A percentile compares a stretch with the other conserved stretches of the same genome.
These are phyloP conservation scores for Myriosclerotinia scirpicola DNA, from an alignment of 2,329 filamentous ascomycete genomes.

Conservation along the genomic window DNA sequence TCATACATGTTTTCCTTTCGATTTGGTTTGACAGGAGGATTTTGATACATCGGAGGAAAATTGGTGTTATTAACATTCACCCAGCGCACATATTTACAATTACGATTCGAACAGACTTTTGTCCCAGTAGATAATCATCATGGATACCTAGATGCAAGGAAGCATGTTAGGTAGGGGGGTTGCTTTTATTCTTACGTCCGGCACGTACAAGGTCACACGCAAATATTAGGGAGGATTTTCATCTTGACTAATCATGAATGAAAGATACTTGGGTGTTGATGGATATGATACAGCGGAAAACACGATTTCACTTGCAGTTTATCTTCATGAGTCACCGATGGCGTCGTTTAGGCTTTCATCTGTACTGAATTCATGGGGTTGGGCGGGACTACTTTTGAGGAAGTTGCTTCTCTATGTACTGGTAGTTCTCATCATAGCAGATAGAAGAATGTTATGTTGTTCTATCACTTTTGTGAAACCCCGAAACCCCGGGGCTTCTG, in stretches of 20 bases:
- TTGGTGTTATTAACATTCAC: neutral
- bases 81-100: neutral
- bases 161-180: neutral
- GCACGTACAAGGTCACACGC: neutral
- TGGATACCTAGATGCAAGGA: neutral
- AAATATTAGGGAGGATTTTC: neutral
- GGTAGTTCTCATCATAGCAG: neutral
- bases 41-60: neutral
- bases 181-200: neutral
- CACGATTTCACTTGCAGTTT: neutral
- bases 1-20: neutral
- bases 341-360: conserved; percentile 1
- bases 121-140: neutral
- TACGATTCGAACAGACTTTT: neutral
- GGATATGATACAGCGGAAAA: conserved; percentile 6
- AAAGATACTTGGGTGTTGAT: neutral
- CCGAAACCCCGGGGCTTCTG: too few relatives aligned
- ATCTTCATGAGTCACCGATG: neutral
- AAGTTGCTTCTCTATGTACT: neutral
- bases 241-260: neutral
- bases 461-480: neutral
- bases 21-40: neutral
- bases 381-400: neutral
- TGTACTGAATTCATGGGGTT: conserved; percentile 8
- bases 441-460: neutral